These are phyloP conservation scores for Nakaseomyces nivariensis DNA, from an alignment of 1,139 yeast species.

Conservation along the genomic window DNA sequence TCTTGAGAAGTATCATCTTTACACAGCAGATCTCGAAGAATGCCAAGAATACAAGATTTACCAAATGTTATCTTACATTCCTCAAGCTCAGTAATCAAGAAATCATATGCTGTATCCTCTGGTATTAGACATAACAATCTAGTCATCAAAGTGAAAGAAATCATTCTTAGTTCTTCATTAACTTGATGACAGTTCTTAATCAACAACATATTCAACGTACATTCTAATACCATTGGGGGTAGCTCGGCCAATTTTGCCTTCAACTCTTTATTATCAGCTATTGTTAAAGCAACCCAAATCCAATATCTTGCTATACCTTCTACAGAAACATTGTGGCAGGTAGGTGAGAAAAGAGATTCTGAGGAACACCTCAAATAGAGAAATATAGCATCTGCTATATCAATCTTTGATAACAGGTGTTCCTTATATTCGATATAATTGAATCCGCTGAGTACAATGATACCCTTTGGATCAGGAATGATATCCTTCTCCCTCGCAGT, in stretches of 20 bases:
- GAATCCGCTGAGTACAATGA: constrained; percentile 29
- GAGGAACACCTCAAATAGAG: constrained; percentile 30
- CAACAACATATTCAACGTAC: constrained; percentile 39
- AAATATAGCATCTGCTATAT: constrained; percentile 25
- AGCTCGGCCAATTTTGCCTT: constrained; percentile 18
- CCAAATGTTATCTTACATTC: constrained; percentile 58
- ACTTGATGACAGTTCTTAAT: constrained; percentile 30
- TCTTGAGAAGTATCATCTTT: neutral
- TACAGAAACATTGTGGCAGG: constrained; percentile 25
- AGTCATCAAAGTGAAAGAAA: constrained; percentile 42
- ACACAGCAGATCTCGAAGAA: constrained; percentile 54
- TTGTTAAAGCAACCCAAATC: constrained; percentile 34
- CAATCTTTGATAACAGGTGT: constrained; percentile 13
- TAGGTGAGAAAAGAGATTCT: constrained; percentile 28
- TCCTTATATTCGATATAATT: constrained; percentile 20
- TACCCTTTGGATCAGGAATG: constrained; percentile 28
- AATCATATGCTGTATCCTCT: constrained; percentile 48
- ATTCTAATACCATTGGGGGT: constrained; percentile 29
- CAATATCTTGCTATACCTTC: constrained; percentile 37
- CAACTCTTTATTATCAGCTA: constrained; percentile 26
- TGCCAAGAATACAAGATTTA: constrained; percentile 52
- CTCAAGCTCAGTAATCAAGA: constrained; percentile 52
- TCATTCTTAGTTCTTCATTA: constrained; percentile 22
- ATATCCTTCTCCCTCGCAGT: constrained; percentile 23
- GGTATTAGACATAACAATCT: constrained; percentile 48